Conservation (phyloP, 768 basidiomycete genomes). For the Chalciporus chontae region DNA sequence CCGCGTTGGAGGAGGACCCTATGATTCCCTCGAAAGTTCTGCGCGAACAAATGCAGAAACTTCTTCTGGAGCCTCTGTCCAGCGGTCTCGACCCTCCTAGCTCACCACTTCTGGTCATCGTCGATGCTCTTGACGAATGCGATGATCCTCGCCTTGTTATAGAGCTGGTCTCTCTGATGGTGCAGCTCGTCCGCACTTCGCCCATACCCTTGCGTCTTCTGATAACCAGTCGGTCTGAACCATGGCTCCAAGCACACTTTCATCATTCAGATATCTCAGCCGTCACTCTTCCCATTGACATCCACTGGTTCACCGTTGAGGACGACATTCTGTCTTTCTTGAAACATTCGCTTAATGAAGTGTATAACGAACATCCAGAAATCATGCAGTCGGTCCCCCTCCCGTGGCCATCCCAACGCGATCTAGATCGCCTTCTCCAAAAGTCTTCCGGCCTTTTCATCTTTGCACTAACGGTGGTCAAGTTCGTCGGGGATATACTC, state of each 20-base stretch:
- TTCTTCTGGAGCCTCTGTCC: conserved; percentile 19
- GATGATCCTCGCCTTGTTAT: conserved; percentile 19
- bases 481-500: conserved; percentile 21
- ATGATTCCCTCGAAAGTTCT: conserved; percentile 20
- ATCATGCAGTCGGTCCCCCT: conserved; percentile 10
- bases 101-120: conserved; percentile 14
- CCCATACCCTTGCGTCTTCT: conserved; percentile 21
- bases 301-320: conserved; percentile 20
- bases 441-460: conserved; percentile 25
- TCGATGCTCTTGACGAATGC: conserved; percentile 24
- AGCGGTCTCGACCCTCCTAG: not conserved
- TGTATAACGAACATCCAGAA: conserved; percentile 9
- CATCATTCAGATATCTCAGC: conserved; percentile 11
- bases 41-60: conserved; percentile 22
- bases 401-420: conserved; percentile 23
- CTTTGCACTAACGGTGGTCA: conserved; percentile 26
- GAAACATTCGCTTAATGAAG: conserved; percentile 10
- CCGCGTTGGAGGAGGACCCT: conserved; percentile 16
- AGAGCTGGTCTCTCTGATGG: conserved; percentile 21
- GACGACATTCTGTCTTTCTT: conserved; percentile 23
- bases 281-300: conserved; percentile 9
- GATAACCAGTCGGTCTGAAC: conserved; percentile 19
- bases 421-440: conserved; percentile 17
- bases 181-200: conserved; percentile 9
- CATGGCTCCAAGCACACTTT: conserved; percentile 18